Evolutionary conservation across 306 rosid species (phyloP).

Genomic region (Quercus engelmannii): DNA sequence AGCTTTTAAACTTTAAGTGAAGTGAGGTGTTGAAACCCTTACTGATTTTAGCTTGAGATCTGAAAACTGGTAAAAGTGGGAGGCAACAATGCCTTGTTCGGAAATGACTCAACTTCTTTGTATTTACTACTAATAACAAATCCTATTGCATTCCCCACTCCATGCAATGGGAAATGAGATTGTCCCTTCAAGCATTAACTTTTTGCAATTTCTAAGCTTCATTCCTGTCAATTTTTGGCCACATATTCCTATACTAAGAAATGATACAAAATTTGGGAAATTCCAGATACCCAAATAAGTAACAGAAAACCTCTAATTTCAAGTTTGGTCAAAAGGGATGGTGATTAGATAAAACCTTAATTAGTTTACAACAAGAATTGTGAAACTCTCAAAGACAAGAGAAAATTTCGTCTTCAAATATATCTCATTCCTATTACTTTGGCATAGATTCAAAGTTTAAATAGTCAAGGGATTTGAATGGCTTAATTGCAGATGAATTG

Average conservation of each 20-base stretch:
- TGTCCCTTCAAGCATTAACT: too few relatives aligned
- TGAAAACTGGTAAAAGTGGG: neutral
- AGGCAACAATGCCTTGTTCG: neutral
- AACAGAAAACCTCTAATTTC: neutral
- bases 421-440: slow-evolving; percentile 26
- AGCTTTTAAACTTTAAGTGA: neutral
- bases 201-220: too few relatives aligned
- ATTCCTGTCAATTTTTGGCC: too few relatives aligned
- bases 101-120: neutral
- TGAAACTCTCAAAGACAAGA: slow-evolving; percentile 29
- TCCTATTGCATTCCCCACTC: too few relatives aligned
- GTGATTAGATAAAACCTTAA: slow-evolving; percentile 17
- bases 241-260: too few relatives aligned
- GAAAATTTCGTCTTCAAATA: slow-evolving; percentile 9
- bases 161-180: too few relatives aligned
- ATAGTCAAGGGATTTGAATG: slow-evolving; percentile 31
- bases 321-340: slow-evolving; percentile 32
- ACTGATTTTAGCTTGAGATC: neutral
- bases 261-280: too few relatives aligned
- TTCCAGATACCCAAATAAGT: too few relatives aligned
- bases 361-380: slow-evolving; percentile 25
- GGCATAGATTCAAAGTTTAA: slow-evolving; percentile 24
- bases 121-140: too few relatives aligned
- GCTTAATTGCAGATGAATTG: neutral
- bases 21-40: slow-evolving; percentile 22